Conservation (phyloP, 805 yeast species). For the Yarrowia sp. region DNA sequence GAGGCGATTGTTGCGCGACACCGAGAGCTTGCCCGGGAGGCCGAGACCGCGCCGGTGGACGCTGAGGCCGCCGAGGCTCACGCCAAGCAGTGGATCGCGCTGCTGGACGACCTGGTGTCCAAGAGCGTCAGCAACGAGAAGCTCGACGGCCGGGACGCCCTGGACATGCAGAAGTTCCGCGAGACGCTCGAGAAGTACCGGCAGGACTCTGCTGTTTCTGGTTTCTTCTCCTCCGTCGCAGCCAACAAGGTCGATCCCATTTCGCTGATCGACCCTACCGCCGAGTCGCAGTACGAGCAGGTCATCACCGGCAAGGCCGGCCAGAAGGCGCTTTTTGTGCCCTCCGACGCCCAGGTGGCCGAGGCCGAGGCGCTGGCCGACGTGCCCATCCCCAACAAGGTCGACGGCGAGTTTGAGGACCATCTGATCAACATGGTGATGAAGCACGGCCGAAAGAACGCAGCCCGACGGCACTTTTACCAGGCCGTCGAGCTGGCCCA, state of each 20-base stretch:
- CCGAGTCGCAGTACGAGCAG: constrained; percentile 4
- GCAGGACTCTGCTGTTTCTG: background rate
- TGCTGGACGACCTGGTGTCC: constrained; percentile 6
- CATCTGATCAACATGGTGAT: constrained; percentile 83
- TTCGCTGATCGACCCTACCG: constrained; percentile 4
- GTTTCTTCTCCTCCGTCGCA: background rate
- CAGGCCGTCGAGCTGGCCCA: constrained; percentile 78
- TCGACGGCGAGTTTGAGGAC: constrained; percentile 64
- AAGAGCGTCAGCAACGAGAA: background rate
- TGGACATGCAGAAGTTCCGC: constrained; percentile 21
- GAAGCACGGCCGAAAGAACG: constrained; percentile 85
- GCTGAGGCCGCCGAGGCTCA: constrained; percentile 8
- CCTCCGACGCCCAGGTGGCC: constrained; percentile 61
- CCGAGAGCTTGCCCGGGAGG: background rate
- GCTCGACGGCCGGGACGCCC: constrained; percentile 1
- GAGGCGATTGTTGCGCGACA: background rate
- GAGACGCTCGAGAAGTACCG: constrained; percentile 1
- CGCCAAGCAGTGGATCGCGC: constrained; percentile 16
- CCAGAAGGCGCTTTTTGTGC: constrained; percentile 35
- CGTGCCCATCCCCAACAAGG: constrained; percentile 56
- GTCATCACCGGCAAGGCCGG: constrained; percentile 20
- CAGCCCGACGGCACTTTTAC: constrained; percentile 69
- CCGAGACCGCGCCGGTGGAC: background rate
- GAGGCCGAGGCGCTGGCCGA: constrained; percentile 52
- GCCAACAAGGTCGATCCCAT: constrained; percentile 7